Conservation (phyloP, 805 yeast genomes). For the Wickerhamiella azyma region DNA sequence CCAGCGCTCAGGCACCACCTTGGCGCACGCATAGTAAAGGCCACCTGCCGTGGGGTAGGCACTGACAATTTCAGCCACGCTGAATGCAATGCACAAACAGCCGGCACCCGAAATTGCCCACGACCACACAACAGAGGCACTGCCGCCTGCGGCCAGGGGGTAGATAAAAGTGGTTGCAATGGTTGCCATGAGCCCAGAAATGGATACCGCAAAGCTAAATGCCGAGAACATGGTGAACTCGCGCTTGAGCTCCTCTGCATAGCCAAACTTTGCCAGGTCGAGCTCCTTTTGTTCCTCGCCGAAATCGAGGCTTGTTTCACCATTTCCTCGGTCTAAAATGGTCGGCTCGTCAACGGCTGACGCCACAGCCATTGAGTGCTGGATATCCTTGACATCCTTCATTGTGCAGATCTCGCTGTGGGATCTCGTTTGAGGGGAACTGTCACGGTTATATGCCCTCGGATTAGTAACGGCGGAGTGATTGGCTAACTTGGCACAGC, state of each 20-base stretch:
- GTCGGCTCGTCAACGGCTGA: slow-evolving; percentile 3
- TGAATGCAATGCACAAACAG: slow-evolving; percentile 39
- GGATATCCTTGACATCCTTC: neutral
- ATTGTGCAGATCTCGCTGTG: neutral
- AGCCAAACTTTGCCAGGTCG: slow-evolving; percentile 35
- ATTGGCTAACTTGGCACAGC: no score
- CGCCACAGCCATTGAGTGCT: neutral
- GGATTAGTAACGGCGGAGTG: no score
- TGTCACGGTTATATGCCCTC: neutral
- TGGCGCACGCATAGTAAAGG: slow-evolving; percentile 41
- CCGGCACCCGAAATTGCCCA: slow-evolving; percentile 45
- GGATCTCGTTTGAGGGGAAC: no score
- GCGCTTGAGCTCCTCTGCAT: slow-evolving; percentile 47
- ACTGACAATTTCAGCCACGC: slow-evolving; percentile 54
- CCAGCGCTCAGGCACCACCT: slow-evolving; percentile 24
- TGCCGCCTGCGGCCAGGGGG: slow-evolving; percentile 42
- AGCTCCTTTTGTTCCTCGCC: slow-evolving; percentile 15
- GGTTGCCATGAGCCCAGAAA: slow-evolving; percentile 53
- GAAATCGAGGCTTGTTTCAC: neutral
- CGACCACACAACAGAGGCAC: slow-evolving; percentile 51
- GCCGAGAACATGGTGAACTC: slow-evolving; percentile 46
- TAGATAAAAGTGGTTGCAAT: slow-evolving; percentile 40
- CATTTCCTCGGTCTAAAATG: slow-evolving; percentile 2
- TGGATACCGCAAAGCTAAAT: slow-evolving; percentile 50
- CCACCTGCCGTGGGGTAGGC: slow-evolving; percentile 72